Conservation (phyloP, 2,329 filamentous ascomycete genomes). For the Periconia sp. region DNA sequence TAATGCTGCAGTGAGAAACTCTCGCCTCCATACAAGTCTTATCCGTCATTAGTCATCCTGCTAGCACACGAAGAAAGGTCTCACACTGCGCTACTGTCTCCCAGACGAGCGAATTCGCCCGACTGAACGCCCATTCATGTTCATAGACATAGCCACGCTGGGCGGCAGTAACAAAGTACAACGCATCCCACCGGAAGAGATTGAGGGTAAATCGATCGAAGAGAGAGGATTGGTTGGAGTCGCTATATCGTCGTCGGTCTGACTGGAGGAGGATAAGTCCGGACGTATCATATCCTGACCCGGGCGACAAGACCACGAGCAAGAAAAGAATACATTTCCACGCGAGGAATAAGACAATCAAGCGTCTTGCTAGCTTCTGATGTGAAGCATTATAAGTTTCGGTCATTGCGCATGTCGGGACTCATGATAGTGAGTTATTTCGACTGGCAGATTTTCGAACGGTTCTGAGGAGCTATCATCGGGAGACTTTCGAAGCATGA, state of each 20-base stretch:
- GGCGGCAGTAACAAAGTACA: conserved; percentile 74
- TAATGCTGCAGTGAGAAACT: conserved; percentile 29
- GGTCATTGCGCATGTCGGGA: conserved; percentile 1
- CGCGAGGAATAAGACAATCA: conserved; percentile 55
- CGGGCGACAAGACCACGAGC: conserved; percentile 64
- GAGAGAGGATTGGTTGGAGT: conserved; percentile 21
- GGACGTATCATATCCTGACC: conserved; percentile 79
- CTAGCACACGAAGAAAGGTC: conserved; percentile 19
- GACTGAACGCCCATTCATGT: conserved; percentile 86
- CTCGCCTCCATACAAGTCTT: conserved; percentile 23
- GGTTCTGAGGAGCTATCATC: no score
- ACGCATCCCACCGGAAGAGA: conserved; percentile 79
- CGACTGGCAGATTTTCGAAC: no score
- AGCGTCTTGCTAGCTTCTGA: conserved; percentile 5
- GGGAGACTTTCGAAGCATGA: no score
- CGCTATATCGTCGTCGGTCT: conserved; percentile 22
- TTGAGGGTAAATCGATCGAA: conserved; percentile 55
- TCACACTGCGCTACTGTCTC: conserved; percentile 50
- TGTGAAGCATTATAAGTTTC: neutral
- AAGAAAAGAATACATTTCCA: conserved; percentile 74
- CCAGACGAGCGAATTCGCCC: conserved; percentile 57
- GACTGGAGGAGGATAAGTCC: conserved; percentile 58
- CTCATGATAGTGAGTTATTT: no score
- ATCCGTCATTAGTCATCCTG: conserved; percentile 44
- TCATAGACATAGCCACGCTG: conserved; percentile 72